Percentiles rank a stretch among this genome's conserved stretches.
These are phyloP conservation scores for Tripterygium wilfordii DNA, from an alignment of 177 flowering plant species.

Conservation along the genomic window DNA sequence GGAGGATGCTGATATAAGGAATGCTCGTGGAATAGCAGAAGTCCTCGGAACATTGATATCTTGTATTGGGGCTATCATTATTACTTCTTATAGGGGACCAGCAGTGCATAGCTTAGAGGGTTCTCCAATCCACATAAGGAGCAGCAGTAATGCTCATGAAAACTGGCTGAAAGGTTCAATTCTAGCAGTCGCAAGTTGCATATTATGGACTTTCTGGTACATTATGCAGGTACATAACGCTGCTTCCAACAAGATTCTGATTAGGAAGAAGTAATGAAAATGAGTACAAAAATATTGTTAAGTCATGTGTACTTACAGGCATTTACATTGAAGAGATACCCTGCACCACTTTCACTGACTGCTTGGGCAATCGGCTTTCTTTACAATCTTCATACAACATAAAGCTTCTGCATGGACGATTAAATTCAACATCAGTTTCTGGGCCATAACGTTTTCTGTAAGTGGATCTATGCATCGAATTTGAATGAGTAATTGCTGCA, in stretches of 20 bases:
- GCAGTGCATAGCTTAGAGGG: slow-evolving; percentile 25
- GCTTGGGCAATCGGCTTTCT: slow-evolving; percentile 83
- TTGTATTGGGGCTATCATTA: slow-evolving; percentile 55
- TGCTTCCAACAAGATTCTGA: neutral
- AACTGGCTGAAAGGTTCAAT: slow-evolving; percentile 73
- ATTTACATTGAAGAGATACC: slow-evolving; percentile 59
- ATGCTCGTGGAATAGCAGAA: slow-evolving; percentile 54
- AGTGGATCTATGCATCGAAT: slow-evolving; percentile 18
- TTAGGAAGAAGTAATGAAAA: no score
- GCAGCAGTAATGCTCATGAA: slow-evolving; percentile 25
- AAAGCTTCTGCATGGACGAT: slow-evolving; percentile 48
- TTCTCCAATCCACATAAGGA: slow-evolving; percentile 40
- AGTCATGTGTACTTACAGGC: slow-evolving; percentile 34
- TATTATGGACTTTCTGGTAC: slow-evolving; percentile 68
- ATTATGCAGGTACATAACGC: slow-evolving; percentile 62
- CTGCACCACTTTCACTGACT: slow-evolving; percentile 70
- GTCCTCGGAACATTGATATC: slow-evolving; percentile 58
- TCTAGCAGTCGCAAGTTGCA: slow-evolving; percentile 59
- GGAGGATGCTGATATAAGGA: slow-evolving; percentile 45
- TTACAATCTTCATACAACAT: slow-evolving; percentile 35
- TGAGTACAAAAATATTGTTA: no score
- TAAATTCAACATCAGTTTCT: slow-evolving; percentile 49
- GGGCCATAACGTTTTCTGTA: slow-evolving; percentile 59
- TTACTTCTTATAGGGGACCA: slow-evolving; percentile 74
- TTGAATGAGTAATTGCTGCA: no score